Evolutionary conservation across 169 alveolate genomes (phyloP).

Genomic region (Perkinsus olseni): DNA sequence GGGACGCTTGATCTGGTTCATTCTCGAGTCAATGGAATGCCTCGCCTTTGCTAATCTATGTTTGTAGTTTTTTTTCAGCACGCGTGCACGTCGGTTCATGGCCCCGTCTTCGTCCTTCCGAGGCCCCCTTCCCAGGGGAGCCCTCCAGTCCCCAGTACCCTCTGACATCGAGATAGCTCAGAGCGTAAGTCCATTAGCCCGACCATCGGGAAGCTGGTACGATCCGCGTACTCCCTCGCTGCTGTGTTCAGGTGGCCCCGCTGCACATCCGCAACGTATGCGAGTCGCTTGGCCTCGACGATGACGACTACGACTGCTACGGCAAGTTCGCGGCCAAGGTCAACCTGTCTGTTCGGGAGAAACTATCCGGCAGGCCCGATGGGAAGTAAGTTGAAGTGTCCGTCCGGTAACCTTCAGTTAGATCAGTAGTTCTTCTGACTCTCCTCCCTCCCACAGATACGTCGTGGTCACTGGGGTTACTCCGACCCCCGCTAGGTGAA

Average conservation of each 20-base stretch:
- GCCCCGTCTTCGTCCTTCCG: not conserved
- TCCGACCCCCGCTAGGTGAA: slow-evolving; percentile 13
- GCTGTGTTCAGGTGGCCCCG: slow-evolving; percentile 4
- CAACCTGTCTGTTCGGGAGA: not conserved
- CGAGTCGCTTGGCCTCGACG: not conserved
- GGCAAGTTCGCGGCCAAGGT: not conserved
- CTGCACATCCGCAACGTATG: not conserved
- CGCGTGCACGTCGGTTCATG: not conserved
- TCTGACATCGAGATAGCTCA: slow-evolving; percentile 1
- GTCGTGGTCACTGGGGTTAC: slow-evolving; percentile 12
- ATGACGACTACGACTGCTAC: not conserved
- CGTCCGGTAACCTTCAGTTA: no score
- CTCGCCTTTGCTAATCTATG: no score
- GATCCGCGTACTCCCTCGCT: no score
- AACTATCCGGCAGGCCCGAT: not conserved
- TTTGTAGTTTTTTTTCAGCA: not conserved
- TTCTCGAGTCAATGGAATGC: no score
- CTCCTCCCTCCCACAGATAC: no score
- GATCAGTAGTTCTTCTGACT: no score
- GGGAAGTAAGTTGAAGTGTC: not conserved
- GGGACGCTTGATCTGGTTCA: no score
- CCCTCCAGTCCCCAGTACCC: not conserved
- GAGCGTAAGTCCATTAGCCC: no score
- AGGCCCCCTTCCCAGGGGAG: not conserved
- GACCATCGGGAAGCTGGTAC: no score